Base-by-base conservation (phyloP, 768 basidiomycete species). In the Kwoniella bestiolae region DNA sequence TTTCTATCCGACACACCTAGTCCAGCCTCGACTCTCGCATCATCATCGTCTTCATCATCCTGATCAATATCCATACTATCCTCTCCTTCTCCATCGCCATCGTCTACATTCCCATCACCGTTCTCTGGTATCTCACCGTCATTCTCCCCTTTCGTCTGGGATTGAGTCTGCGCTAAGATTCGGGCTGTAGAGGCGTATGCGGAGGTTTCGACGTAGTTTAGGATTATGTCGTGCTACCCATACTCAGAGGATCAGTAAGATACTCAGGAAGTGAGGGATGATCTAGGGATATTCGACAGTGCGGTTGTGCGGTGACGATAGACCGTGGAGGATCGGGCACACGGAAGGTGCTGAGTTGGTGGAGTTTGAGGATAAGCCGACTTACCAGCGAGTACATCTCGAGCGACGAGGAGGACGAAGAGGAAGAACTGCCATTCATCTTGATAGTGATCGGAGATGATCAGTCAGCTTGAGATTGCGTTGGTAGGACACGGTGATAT, bases 111-210 rank as follows among this genome's bases (percentile, higher is more conserved):
- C 35, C 23, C n/a, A 41, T 63, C 34, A 34, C 23, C 16, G 38
- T 64, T 16, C 18, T 34, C 34, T 31, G 47, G 51, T 23, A 16
- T 12, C 47, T n/a, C 35, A 11, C 23, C 47, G 6, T 29, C 25
- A 28, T 28, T n/a, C 11, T 26, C 52, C 9, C 18, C 46, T 58
- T 34, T 59, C 21, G 64, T 51, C 23, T 45, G n/a, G 31, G 55
- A 5, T 16, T 35, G n/a, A 28, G 16, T 53, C 3, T 44, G 23
- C 21, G 70, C 14, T 2, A 78, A 67, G 14, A 60, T 47, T 18
- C 58, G 59, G n/a, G 76, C 76, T 6, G 76, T 78, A 9, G 66
- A 67, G 45, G 70, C 44, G 59, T 73, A 74, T 5, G 72, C 76
- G 21, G 73, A 56, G 23, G 70, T 69, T n/a, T 66, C 58, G 47